phyloP scores from a whole-genome alignment of 78 protist species.

The Dictyostelium capitatum region DNA sequence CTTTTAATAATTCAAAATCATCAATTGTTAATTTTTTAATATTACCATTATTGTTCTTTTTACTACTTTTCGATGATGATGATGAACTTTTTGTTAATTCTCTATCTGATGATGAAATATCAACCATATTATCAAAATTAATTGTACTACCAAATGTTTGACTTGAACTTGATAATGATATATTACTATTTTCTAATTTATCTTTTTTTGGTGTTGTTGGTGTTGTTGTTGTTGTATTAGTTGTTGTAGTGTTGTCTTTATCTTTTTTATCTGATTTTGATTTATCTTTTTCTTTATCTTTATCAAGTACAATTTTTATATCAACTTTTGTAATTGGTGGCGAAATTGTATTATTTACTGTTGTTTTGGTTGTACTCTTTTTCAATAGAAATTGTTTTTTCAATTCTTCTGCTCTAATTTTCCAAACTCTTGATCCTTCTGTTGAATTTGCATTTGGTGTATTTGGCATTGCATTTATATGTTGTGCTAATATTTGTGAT shows the following conservation, averaged over 20 bases:
- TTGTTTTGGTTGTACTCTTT: neutral
- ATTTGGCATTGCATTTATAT: conserved; percentile 22
- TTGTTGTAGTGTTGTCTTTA: neutral
- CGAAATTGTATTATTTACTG: neutral
- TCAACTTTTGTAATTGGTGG: conserved; percentile 29
- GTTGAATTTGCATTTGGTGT: conserved; percentile 40
- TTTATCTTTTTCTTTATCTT: neutral
- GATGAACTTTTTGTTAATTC: no score
- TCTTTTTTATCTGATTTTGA: neutral
- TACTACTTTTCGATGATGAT: neutral
- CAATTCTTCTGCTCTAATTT: conserved; percentile 67
- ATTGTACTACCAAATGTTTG: neutral
- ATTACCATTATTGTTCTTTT: neutral
- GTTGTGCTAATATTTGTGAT: neutral
- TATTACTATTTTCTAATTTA: neutral
- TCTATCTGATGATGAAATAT: neutral
- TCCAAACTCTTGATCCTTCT: conserved; percentile 73
- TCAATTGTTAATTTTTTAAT: conserved; percentile 45
- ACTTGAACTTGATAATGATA: neutral
- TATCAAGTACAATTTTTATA: neutral
- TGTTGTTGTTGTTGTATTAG: neutral
- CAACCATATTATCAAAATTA: conserved; percentile 7
- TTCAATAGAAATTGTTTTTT: conserved; percentile 42
- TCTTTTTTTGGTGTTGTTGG: neutral
- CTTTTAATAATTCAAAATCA: conserved; percentile 86